A percentile compares a stretch with the other conserved stretches of the same genome.
These are phyloP conservation scores for Leptodontidium sp. DNA, from an alignment of 2,329 filamentous ascomycete species.

Conservation along the genomic window DNA sequence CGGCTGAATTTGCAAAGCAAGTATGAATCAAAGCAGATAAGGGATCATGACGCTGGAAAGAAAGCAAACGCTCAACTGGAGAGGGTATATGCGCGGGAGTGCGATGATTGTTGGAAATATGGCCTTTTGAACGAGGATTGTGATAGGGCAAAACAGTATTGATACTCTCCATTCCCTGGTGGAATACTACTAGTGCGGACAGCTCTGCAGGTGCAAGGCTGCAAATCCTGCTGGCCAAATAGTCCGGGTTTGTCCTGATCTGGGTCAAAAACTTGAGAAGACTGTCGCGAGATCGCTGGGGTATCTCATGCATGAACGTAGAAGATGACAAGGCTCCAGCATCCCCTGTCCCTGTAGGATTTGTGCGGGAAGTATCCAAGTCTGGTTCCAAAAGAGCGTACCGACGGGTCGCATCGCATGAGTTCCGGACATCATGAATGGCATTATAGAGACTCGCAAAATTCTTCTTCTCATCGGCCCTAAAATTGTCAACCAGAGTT, in stretches of 20 bases:
- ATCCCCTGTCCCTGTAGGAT: constrained; percentile 49
- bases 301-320: constrained; percentile 77
- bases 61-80: constrained; percentile 83
- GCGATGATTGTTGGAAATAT: constrained; percentile 57
- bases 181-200: constrained; percentile 77
- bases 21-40: constrained; percentile 87
- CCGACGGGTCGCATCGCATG: constrained; percentile 75
- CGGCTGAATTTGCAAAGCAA: constrained; percentile 86
- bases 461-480: constrained; percentile 78
- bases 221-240: constrained; percentile 83
- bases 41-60: constrained; percentile 88
- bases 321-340: constrained; percentile 51
- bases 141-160: constrained; percentile 83
- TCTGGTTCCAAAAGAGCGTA: constrained; percentile 78
- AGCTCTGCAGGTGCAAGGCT: constrained; percentile 80
- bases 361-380: constrained; percentile 61
- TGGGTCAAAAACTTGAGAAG: constrained; percentile 82
- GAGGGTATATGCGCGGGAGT: constrained; percentile 58
- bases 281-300: constrained; percentile 75
- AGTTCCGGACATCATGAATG: constrained; percentile 80
- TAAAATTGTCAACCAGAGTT: constrained; percentile 80
- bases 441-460: constrained; percentile 81
- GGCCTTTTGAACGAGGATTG: constrained; percentile 53
- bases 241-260: constrained; percentile 86
- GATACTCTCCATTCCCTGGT: constrained; percentile 80